Evolutionary conservation across 306 rosid species (phyloP).

Genomic region (Glycine latifolia): DNA sequence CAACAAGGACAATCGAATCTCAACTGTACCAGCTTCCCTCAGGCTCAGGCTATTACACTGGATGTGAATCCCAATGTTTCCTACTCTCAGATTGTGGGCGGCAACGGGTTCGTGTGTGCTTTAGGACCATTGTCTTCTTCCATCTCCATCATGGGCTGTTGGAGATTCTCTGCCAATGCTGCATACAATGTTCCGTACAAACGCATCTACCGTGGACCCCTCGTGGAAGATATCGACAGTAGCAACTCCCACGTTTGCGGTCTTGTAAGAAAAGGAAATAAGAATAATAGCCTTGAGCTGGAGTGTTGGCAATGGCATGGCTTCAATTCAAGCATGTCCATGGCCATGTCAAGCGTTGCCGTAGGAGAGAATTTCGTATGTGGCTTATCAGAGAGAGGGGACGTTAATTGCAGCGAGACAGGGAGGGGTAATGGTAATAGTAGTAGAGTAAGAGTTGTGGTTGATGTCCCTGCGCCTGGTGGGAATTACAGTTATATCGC

Average conservation of each 20-base stretch:
- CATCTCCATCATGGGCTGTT: conserved; percentile 60
- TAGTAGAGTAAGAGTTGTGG: conserved; percentile 36
- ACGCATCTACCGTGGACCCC: conserved; percentile 56
- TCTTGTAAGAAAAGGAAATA: conserved; percentile 37
- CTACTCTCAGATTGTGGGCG: conserved; percentile 67
- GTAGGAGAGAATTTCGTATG: conserved; percentile 77
- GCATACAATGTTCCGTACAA: conserved; percentile 37
- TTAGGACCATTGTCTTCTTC: conserved; percentile 52
- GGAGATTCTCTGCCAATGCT: conserved; percentile 76
- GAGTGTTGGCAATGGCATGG: conserved; percentile 77
- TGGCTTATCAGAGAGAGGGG: conserved; percentile 52
- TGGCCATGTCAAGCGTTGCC: conserved; percentile 66
- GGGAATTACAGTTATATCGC: conserved; percentile 51
- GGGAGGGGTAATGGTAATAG: neutral
- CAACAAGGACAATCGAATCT: conserved; percentile 45
- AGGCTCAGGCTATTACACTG: conserved; percentile 40
- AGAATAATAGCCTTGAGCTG: conserved; percentile 34
- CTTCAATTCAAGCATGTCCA: conserved; percentile 37
- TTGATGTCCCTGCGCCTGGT: conserved; percentile 14
- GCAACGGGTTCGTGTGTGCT: conserved; percentile 74
- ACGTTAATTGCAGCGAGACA: conserved; percentile 56
- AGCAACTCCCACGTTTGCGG: conserved; percentile 82
- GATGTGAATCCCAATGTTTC: conserved; percentile 41
- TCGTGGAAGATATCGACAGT: conserved; percentile 54
- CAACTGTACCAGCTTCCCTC: conserved; percentile 70